Conservation (phyloP, 225 moss, liverwort and hornwort genomes). For the Rhytidiadelphus loreus region DNA sequence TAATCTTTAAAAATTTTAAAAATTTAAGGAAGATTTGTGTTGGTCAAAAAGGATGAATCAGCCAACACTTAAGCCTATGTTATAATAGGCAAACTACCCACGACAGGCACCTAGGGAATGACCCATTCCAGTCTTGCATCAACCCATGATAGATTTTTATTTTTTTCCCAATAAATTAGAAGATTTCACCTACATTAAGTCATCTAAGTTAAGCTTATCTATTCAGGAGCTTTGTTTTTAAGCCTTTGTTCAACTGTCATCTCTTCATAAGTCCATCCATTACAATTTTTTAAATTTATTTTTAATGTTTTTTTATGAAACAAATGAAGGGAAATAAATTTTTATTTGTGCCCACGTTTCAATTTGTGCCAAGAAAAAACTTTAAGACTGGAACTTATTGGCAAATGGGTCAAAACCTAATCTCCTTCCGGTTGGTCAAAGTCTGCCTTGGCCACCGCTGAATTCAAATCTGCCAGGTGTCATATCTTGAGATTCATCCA, state of each 20-base stretch:
- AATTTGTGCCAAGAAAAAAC: background rate
- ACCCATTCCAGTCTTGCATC: no score
- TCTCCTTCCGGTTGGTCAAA: background rate
- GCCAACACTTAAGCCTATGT: no score
- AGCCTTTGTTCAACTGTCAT: background rate
- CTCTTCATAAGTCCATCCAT: background rate
- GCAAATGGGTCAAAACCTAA: background rate
- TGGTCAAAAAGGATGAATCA: background rate
- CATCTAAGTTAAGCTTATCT: background rate
- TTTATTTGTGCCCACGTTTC: background rate
- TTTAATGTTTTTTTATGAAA: background rate
- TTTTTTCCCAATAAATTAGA: no score
- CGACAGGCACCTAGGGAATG: no score
- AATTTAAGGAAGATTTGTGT: background rate
- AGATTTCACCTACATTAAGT: no score
- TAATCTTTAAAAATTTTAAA: background rate
- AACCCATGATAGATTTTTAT: no score
- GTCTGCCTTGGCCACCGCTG: background rate
- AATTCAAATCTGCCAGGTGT: background rate
- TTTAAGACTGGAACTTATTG: background rate
- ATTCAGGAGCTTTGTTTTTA: background rate
- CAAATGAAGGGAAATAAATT: background rate
- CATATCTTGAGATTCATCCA: no score
- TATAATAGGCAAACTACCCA: no score
- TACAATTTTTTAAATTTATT: no score